phyloP scores from a whole-genome alignment of 805 yeast species.

The Blastobotrys terrestris region DNA sequence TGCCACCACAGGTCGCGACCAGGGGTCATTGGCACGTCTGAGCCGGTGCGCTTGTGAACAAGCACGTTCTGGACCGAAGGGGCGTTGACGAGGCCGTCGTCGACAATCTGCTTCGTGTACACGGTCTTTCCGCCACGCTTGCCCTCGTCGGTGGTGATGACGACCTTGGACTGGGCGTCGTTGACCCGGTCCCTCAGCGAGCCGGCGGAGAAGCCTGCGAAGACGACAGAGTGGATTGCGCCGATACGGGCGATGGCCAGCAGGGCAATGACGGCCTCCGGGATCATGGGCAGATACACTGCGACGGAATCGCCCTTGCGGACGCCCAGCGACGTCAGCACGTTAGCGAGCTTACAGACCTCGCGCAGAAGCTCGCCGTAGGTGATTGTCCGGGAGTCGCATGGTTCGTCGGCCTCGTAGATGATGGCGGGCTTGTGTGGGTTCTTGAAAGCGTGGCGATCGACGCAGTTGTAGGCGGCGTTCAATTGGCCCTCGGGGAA shows the following conservation, averaged over 20 bases:
- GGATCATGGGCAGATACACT: constrained; percentile 94
- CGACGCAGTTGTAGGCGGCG: constrained; percentile 91
- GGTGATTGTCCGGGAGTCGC: constrained; percentile 65
- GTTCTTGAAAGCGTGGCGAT: constrained; percentile 83
- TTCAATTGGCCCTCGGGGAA: constrained; percentile 88
- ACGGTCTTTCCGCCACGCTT: constrained; percentile 93
- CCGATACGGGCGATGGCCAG: constrained; percentile 91
- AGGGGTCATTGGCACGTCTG: constrained; percentile 66
- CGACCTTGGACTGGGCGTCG: constrained; percentile 79
- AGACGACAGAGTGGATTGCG: constrained; percentile 92
- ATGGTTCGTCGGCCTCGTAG: constrained; percentile 91
- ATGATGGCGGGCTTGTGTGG: constrained; percentile 67
- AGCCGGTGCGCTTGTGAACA: constrained; percentile 85
- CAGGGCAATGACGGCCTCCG: constrained; percentile 92
- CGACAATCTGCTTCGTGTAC: constrained; percentile 89
- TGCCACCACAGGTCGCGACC: too few relatives aligned
- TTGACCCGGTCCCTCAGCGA: constrained; percentile 85
- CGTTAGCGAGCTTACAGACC: constrained; percentile 82
- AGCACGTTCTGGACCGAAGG: constrained; percentile 71
- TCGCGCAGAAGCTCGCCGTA: constrained; percentile 81
- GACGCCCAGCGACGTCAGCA: constrained; percentile 79
- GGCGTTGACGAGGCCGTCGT: constrained; percentile 78
- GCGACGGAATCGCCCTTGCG: constrained; percentile 95
- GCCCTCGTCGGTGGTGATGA: constrained; percentile 93
- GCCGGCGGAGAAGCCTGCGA: constrained; percentile 94